Evolutionary conservation across 2,329 filamentous ascomycete genomes (phyloP).

Genomic region (Cladosporium velox): DNA sequence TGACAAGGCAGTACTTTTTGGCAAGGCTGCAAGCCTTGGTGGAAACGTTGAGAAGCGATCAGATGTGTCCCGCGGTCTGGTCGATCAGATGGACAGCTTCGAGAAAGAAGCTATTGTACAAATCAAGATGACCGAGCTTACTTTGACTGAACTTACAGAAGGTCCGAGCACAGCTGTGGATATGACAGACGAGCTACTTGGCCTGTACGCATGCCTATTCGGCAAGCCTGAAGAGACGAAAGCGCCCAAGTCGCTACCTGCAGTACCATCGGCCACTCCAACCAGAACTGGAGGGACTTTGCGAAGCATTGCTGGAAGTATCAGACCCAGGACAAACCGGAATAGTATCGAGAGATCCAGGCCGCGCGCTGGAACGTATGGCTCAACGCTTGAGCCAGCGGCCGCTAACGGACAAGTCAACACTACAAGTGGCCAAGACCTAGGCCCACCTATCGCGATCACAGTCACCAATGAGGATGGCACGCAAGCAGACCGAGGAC

Average conservation of each 20-base stretch:
- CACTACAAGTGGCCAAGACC: constrained; percentile 24
- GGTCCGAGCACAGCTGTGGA: constrained; percentile 85
- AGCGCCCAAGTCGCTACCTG: constrained; percentile 56
- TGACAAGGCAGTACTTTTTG: constrained; percentile 64
- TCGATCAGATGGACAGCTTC: constrained; percentile 78
- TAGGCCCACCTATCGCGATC: constrained; percentile 63
- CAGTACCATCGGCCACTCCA: constrained; percentile 28
- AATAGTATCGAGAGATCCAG: constrained; percentile 9
- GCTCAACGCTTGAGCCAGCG: constrained; percentile 5
- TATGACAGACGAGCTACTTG: constrained; percentile 79
- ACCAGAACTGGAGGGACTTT: constrained; percentile 40
- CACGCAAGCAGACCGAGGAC: constrained; percentile 37
- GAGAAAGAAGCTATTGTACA: constrained; percentile 90
- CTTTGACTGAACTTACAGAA: constrained; percentile 79
- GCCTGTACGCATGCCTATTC: constrained; percentile 79
- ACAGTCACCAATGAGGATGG: constrained; percentile 70
- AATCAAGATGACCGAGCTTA: constrained; percentile 91
- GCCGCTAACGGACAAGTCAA: not conserved
- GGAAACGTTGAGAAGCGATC: constrained; percentile 27
- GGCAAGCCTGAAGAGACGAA: constrained; percentile 56
- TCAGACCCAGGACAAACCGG: constrained; percentile 59
- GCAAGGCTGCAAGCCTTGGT: not conserved
- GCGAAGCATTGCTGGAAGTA: constrained; percentile 66
- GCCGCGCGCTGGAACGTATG: not conserved
- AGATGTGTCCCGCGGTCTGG: constrained; percentile 50